Percentiles rank a stretch among this genome's conserved stretches.
These are phyloP conservation scores for Candida insectalens DNA, from an alignment of 805 yeast species.

Conservation along the genomic window DNA sequence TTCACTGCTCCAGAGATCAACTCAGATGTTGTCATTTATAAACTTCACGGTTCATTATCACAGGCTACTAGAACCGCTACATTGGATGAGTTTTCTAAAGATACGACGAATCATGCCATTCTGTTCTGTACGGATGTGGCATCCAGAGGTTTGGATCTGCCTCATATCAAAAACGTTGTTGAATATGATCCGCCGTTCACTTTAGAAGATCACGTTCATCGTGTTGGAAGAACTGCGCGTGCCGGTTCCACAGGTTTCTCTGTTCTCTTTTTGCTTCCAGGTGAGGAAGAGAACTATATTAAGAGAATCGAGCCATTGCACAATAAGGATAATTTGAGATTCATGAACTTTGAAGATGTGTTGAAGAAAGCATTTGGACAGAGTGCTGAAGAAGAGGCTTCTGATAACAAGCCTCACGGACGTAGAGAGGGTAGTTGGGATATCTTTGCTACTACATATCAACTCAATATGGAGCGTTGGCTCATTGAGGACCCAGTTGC, in stretches of 20 bases:
- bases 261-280: constrained; percentile 73
- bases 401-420: constrained; percentile 12
- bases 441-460: constrained; percentile 93
- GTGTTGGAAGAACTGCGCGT: constrained; percentile 97
- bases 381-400: constrained; percentile 16
- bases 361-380: constrained; percentile 19
- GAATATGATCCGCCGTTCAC: constrained; percentile 96
- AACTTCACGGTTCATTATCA: constrained; percentile 83
- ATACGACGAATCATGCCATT: constrained; percentile 37
- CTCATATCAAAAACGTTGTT: constrained; percentile 73
- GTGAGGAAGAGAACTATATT: constrained; percentile 77
- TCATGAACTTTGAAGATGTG: constrained; percentile 37
- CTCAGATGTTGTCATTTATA: constrained; percentile 37
- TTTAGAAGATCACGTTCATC: constrained; percentile 88
- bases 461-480: constrained; percentile 82
- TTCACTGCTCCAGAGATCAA: constrained; percentile 46
- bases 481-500: constrained; percentile 56
- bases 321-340: constrained; percentile 34
- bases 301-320: constrained; percentile 52
- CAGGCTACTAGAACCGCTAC: constrained; percentile 81
- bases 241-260: constrained; percentile 87
- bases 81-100: constrained; percentile 46
- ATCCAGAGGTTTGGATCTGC: constrained; percentile 90
- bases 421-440: constrained; percentile 56
- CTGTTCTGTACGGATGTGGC: constrained; percentile 97